A percentile compares a stretch with the other conserved stretches of the same genome.
Conservation (phyloP, 768 basidiomycete genomes). For the Panaeolus papilionaceus region DNA sequence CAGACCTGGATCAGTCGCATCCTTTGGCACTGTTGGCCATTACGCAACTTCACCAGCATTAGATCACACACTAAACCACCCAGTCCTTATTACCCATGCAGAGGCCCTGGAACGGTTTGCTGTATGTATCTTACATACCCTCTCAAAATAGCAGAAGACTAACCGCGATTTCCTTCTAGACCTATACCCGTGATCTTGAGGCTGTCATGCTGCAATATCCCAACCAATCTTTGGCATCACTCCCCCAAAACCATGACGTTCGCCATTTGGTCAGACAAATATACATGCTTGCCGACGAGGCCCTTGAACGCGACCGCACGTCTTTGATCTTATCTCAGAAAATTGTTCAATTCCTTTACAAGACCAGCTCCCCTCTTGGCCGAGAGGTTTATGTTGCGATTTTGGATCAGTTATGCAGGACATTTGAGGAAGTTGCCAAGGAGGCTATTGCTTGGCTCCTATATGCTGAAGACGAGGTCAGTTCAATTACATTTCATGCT, state of each 20-base stretch:
- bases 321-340: slow-evolving; percentile 95
- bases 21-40: slow-evolving; percentile 58
- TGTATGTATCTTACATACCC: slow-evolving; percentile 38
- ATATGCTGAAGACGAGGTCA: slow-evolving; percentile 94
- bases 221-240: slow-evolving; percentile 65
- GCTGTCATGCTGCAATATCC: slow-evolving; percentile 80
- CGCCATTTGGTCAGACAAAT: slow-evolving; percentile 86
- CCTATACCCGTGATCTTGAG: slow-evolving; percentile 73
- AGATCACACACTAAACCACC: slow-evolving; percentile 52
- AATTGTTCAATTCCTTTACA: slow-evolving; percentile 94
- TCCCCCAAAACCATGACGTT: slow-evolving; percentile 87
- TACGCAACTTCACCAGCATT: slow-evolving; percentile 70
- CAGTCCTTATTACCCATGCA: slow-evolving; percentile 62
- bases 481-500: slow-evolving; percentile 29
- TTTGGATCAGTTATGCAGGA: slow-evolving; percentile 86
- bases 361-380: slow-evolving; percentile 83
- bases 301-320: slow-evolving; percentile 81
- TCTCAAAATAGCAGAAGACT: not conserved
- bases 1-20: slow-evolving; percentile 73
- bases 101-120: slow-evolving; percentile 91
- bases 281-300: slow-evolving; percentile 79
- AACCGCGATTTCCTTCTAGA: slow-evolving; percentile 33
- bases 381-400: slow-evolving; percentile 93
- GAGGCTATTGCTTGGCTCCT: slow-evolving; percentile 97
- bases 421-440: slow-evolving; percentile 92